Evolutionary conservation across 2,329 filamentous ascomycete genomes (phyloP), one percentile per base, ranked within the genome.

Genomic region (Zymoseptoria crescenta): DNA sequence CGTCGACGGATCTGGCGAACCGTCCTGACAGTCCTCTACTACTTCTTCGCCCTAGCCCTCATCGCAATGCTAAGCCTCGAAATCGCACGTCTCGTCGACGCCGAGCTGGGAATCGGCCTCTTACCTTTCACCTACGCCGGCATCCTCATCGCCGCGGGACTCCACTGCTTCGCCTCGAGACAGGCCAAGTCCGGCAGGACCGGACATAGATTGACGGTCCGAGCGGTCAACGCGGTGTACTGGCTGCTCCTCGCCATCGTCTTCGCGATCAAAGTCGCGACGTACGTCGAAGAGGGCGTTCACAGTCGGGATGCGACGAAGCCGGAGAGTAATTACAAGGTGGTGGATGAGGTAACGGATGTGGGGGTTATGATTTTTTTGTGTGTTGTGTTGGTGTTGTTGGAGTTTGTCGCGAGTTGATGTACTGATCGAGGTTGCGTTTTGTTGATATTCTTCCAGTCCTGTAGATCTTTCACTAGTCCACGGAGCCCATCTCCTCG

Each of bases 291-390:
- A 8, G 20, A 52, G 24, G 51, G 51, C 7, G 24, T 52, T 9
- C n/a, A 29, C 10, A 52, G 51, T 52, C 20, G 51, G 27, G 51
- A 52, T 5, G 51, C n/a, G 20, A 29, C 16, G 24, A 13, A 2
- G 20, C 51, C 51, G 51, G 51, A 28, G 24, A 29, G n/a, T 30
- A 27, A n/a, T 3, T 52, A 52, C 19, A 52, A 29, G 24, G 51
- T 52, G 24, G 51, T 52, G 51, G 51, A 52, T 29, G 51, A 52
- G 51, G 51, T 52, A 13, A 52, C 51, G 20, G 51, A 52, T 52
- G 51, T 52, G 6, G 51, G 20, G 20, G 51, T 52, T 19, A 52
- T 52, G 51, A 29, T 52, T 19, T 24, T 24, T 24, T 27, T 52
- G 20, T 16, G 13, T 6, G n/a, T 19, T 3, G 24, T 52, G 1